Conservation (phyloP, 441 rosid genomes). For the Bruguiera hainesii region DNA sequence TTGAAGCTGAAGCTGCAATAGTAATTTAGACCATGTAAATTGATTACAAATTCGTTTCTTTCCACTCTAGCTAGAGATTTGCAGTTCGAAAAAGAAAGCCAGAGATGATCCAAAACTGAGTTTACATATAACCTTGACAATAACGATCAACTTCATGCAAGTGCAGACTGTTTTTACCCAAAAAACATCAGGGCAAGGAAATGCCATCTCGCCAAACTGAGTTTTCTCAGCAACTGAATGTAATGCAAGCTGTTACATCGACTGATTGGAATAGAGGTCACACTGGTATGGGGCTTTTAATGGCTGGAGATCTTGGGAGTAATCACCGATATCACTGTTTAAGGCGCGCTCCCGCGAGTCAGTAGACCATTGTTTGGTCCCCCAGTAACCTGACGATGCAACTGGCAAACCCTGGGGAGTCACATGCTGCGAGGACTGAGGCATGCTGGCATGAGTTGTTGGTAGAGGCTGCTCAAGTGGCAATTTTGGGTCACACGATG, state of each 20-base stretch:
- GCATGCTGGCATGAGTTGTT: constrained; percentile 20
- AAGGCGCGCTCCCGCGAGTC: constrained; percentile 27
- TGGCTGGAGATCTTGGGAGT: constrained; percentile 45
- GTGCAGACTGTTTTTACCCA: too few species aligned
- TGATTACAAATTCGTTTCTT: too few species aligned
- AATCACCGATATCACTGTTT: constrained; percentile 30
- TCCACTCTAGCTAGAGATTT: too few species aligned
- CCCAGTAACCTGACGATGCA: constrained; percentile 48
- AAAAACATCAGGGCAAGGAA: too few species aligned
- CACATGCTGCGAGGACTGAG: constrained; percentile 35
- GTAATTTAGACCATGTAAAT: too few species aligned
- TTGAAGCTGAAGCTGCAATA: too few species aligned
- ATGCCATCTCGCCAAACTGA: not conserved
- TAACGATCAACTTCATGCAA: too few species aligned
- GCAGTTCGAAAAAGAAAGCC: too few species aligned
- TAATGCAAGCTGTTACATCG: constrained; percentile 24
- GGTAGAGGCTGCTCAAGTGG: constrained; percentile 38
- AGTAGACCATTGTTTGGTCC: constrained; percentile 34
- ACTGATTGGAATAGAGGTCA: constrained; percentile 34
- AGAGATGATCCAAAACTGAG: too few species aligned
- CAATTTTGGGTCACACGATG: constrained; percentile 46
- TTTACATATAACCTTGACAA: too few species aligned
- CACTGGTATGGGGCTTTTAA: constrained; percentile 39
- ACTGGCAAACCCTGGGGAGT: constrained; percentile 31
- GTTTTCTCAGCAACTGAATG: constrained; percentile 14